Evolutionary conservation across 2,329 filamentous ascomycete species (phyloP), one percentile per base, ranked within the genome.

Genomic region (Aspergillus glaucus): DNA sequence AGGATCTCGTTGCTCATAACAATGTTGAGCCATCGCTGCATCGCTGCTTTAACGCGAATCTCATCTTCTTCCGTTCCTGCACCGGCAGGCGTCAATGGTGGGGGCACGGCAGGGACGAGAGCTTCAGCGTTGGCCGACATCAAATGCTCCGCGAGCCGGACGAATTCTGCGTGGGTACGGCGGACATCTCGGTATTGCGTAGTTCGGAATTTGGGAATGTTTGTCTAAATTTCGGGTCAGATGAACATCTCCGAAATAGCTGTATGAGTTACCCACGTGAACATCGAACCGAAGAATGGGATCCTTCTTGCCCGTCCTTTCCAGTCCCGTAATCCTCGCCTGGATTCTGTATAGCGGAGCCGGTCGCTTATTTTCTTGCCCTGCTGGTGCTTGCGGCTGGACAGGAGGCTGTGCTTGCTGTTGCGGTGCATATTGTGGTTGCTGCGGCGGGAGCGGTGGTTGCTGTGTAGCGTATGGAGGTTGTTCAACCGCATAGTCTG

Each of bases 181-280:
- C 93, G 87, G 57, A 98, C 90, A 70, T 98, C 93, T 64, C 93
- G 90, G 73, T 96, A 98, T 69, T 98, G 93, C 4, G 93, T 98
- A 0, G 93, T 98, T 61, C 93, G 84, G 71, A 96, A 98, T 59
- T 92, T 92, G 46, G 92, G 91, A n/a, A 98, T 86, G 71, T 98
- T 98, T 56, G 93, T 98, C 93, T 98, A 52, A 21, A 43, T 39
- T 15, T 39, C 22, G 14, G 26, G 43, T 43, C 15, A 28, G 47
- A 28, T 47, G 47, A 28, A 4, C 34, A 51, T 30, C 9, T 14
- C 15, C 14, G 32, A 34, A 22, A 10, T 22, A 24, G 5, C 10
- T 12, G n/a, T 41, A 4, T 9, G 9, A 43, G 45, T 44, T 45
- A 66, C 85, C 65, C 84, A 97, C 93, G 72, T 98, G 89, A 55